phyloP scores from a whole-genome alignment of 805 yeast genomes.

The Barnettozyma sucrosica region DNA sequence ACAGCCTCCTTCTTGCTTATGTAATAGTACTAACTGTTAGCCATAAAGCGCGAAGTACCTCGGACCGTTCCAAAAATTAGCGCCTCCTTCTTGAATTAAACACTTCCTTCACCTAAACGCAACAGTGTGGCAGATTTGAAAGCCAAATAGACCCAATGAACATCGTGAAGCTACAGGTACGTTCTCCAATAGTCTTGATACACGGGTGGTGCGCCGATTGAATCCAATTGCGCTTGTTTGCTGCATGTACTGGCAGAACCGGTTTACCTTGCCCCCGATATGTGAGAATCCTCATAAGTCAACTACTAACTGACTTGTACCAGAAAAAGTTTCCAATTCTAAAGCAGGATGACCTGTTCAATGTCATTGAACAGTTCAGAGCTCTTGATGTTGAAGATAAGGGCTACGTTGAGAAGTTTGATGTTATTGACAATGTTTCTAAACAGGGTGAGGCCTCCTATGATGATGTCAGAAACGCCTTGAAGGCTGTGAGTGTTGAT shows the following conservation, averaged over 20 bases:
- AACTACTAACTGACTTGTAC: slow-evolving; percentile 9
- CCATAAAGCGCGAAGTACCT: too few species aligned
- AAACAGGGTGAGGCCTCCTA: slow-evolving; percentile 75
- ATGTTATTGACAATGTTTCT: slow-evolving; percentile 78
- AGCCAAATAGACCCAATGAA: slow-evolving; percentile 37
- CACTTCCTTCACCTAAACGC: neutral
- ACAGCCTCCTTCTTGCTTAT: neutral
- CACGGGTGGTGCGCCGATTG: neutral
- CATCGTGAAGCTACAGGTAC: slow-evolving; percentile 55
- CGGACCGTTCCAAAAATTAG: neutral
- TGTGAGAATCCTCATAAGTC: neutral
- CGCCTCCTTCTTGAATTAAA: neutral
- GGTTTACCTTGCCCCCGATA: neutral
- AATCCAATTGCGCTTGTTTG: neutral
- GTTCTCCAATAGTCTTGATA: slow-evolving; percentile 20
- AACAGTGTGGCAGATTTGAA: neutral
- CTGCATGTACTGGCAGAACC: neutral
- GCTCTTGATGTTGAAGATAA: slow-evolving; percentile 82
- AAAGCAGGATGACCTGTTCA: slow-evolving; percentile 81
- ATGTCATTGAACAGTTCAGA: slow-evolving; percentile 81
- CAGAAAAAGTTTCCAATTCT: slow-evolving; percentile 81
- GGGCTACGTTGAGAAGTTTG: slow-evolving; percentile 92
- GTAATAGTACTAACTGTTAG: neutral
- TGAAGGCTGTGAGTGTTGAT: slow-evolving; percentile 87
- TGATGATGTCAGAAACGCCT: slow-evolving; percentile 90